Percentiles rank a stretch among this genome's conserved stretches.
Evolutionary conservation across 78 protist genomes (phyloP).

Genomic region (Protostelium mycophagum): DNA sequence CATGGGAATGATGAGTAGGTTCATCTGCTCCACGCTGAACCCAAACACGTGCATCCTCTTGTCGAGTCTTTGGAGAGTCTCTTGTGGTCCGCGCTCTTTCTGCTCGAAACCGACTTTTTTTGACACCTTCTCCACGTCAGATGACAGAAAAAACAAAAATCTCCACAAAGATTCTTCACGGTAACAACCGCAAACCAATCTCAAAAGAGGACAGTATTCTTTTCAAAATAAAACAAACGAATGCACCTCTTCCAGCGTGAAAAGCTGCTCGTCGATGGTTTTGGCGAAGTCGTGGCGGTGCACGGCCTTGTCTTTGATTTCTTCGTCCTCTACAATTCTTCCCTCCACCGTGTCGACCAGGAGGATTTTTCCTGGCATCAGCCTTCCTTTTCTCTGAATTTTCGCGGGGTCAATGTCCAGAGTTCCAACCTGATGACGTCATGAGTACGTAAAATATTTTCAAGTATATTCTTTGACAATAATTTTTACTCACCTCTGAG

Average conservation of each 20-base stretch:
- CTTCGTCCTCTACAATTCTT: conserved; percentile 37
- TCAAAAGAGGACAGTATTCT: too few relatives aligned
- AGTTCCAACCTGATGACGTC: neutral
- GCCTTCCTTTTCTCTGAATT: conserved; percentile 60
- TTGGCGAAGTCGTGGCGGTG: conserved; percentile 30
- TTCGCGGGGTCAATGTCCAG: neutral
- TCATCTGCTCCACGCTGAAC: conserved; percentile 69
- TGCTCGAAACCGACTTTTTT: too few relatives aligned
- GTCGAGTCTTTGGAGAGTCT: neutral
- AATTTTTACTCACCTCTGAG: conserved; percentile 63
- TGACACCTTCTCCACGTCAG: too few relatives aligned
- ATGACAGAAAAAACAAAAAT: too few relatives aligned
- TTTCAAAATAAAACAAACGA: too few relatives aligned
- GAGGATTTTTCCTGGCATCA: conserved; percentile 78
- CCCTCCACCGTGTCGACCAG: conserved; percentile 56
- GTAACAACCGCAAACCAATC: too few relatives aligned
- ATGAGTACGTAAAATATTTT: neutral
- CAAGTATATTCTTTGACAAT: neutral
- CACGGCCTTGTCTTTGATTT: conserved; percentile 50
- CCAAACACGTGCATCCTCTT: conserved; percentile 53
- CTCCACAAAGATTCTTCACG: too few relatives aligned
- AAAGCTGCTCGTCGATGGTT: neutral
- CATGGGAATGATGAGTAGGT: conserved; percentile 56
- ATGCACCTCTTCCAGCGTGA: conserved; percentile 1
- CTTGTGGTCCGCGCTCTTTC: too few relatives aligned